A percentile compares a stretch with the other conserved stretches of the same genome.
Evolutionary conservation across 257 asterid genomes (phyloP).

Genomic region (Nicotiana attenuata): DNA sequence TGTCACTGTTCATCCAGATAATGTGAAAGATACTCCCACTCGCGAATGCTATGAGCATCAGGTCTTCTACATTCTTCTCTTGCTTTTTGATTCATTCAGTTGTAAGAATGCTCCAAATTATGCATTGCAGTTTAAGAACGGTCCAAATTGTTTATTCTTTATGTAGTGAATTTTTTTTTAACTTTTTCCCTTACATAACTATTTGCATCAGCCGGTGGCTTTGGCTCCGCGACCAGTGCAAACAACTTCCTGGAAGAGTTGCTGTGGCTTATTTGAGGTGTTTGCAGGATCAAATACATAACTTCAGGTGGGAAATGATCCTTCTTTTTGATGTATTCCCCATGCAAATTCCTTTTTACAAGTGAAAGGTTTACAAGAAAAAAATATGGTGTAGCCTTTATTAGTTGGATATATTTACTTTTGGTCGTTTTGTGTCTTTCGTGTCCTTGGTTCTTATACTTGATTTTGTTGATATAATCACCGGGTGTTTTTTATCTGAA

Average conservation of each 20-base stretch:
- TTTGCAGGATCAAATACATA: conserved; percentile 35
- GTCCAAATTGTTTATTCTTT: neutral
- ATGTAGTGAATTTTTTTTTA: neutral
- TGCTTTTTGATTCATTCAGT: conserved; percentile 8
- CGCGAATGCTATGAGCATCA: conserved; percentile 21
- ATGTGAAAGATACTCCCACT: conserved; percentile 21
- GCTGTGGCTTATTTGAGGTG: conserved; percentile 62
- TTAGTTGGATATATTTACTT: neutral
- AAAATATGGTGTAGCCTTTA: neutral
- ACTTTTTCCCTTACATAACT: neutral
- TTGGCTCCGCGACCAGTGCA: conserved; percentile 30
- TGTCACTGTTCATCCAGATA: neutral
- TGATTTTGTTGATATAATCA: neutral
- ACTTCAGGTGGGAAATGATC: conserved; percentile 22
- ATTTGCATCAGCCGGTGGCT: conserved; percentile 42
- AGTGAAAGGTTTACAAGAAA: neutral
- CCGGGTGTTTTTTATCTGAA: neutral
- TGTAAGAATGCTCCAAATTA: neutral
- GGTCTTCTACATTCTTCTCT: conserved; percentile 29
- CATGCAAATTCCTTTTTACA: neutral
- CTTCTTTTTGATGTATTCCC: neutral
- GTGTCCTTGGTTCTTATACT: neutral
- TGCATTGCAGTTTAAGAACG: neutral
- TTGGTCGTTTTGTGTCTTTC: neutral
- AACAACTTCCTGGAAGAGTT: conserved; percentile 55